Conservation (phyloP, 768 basidiomycete genomes). For the Mycena pura region DNA sequence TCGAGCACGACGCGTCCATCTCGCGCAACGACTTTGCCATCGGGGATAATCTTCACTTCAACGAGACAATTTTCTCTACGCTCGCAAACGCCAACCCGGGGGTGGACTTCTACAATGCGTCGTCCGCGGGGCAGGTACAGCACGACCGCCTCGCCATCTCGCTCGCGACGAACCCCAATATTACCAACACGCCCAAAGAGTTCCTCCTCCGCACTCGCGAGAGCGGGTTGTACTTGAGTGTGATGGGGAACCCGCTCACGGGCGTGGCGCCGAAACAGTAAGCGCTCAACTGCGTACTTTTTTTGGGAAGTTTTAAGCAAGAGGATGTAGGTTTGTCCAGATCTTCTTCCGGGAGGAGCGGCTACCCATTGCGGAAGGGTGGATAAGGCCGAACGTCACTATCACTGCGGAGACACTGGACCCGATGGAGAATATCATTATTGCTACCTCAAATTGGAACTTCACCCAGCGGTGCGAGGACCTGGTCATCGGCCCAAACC, state of each 20-base stretch:
- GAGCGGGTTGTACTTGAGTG: slow-evolving; percentile 5
- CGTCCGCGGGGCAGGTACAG: slow-evolving; percentile 12
- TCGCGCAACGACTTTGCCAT: slow-evolving; percentile 19
- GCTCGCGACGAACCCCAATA: slow-evolving; percentile 1
- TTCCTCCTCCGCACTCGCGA: slow-evolving; percentile 1
- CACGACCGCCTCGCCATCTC: slow-evolving; percentile 1
- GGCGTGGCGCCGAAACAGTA: slow-evolving; percentile 20
- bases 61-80: slow-evolving; percentile 18
- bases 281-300: background rate
- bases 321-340: slow-evolving; percentile 15
- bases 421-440: background rate
- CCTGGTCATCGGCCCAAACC: background rate
- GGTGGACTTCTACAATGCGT: slow-evolving; percentile 11
- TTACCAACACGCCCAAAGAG: slow-evolving; percentile 19
- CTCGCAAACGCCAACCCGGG: slow-evolving; percentile 21
- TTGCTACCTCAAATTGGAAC: background rate
- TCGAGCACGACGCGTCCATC: slow-evolving; percentile 23
- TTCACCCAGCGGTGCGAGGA: background rate
- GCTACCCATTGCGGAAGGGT: slow-evolving; percentile 15
- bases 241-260: slow-evolving; percentile 9
- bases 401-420: background rate
- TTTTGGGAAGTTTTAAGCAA: background rate
- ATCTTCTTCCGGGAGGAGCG: slow-evolving; percentile 21
- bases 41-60: slow-evolving; percentile 24
- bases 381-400: background rate